Evolutionary conservation across 202 grass and related monocot genomes (phyloP).

Genomic region (Carex sylvatica): DNA sequence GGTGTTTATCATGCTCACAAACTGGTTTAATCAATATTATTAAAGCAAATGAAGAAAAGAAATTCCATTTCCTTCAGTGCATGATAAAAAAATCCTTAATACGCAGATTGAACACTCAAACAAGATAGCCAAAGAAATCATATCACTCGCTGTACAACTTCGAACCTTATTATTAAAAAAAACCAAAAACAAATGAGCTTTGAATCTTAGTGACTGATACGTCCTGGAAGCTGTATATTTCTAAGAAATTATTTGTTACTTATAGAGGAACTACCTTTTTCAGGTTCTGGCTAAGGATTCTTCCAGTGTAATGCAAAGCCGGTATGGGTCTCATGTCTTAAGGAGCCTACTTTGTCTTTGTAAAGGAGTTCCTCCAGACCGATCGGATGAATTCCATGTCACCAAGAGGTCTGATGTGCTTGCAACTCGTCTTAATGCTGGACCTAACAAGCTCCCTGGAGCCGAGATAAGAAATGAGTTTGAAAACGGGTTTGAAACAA

Average conservation of each 20-base stretch:
- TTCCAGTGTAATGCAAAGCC: constrained; percentile 65
- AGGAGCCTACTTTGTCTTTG: constrained; percentile 80
- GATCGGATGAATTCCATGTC: constrained; percentile 64
- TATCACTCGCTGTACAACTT: not conserved
- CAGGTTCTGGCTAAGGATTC: constrained; percentile 67
- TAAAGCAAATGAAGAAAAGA: not conserved
- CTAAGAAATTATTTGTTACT: not conserved
- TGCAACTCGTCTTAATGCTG: constrained; percentile 55
- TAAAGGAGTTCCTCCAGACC: constrained; percentile 69
- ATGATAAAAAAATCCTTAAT: not conserved
- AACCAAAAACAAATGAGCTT: not conserved
- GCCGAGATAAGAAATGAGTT: constrained; percentile 34
- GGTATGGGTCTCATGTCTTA: constrained; percentile 88
- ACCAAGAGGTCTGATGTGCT: constrained; percentile 67
- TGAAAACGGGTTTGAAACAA: constrained; percentile 45
- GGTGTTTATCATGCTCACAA: not conserved
- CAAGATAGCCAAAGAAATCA: not conserved
- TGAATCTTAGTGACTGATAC: not conserved
- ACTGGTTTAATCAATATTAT: not conserved
- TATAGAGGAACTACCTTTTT: constrained; percentile 16
- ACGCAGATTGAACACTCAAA: not conserved
- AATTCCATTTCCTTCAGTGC: not conserved
- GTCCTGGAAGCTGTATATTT: not conserved
- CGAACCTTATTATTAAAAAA: not conserved
- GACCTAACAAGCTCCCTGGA: constrained; percentile 34